Base-by-base conservation (phyloP, 306 rosid genomes). In the Quercus berberidifolia region DNA sequence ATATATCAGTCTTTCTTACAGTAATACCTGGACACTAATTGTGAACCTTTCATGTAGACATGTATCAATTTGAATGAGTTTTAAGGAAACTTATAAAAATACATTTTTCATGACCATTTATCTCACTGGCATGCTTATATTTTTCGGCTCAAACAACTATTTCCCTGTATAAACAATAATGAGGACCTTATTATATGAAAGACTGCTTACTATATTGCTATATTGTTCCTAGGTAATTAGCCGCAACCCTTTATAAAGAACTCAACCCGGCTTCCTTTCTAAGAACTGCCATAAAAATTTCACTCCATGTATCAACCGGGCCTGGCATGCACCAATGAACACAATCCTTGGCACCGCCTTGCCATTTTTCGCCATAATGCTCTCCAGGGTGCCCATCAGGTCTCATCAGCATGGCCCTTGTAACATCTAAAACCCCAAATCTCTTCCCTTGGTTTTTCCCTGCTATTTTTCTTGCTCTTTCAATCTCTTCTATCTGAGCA, bases 321-420 rank as follows among this genome's bases (percentile, higher is more conserved):
- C 98, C 99, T 1, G 99, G 99, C 90, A 95, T 72, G 75, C 99
- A 95, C 99, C 99, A 95, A 65, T 92, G 99, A 31, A 96, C 92
- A 70, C 99, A 92, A 74, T 95, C 99, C 84, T 82, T 95, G 21
- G 79, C 92, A 28, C 97, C 99, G 59, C 17, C 89, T 97, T 89
- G 92, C 99, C 98, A 95, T 62, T 86, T 74, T 51, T 92, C 90
- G 0, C 92, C 95, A 94, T 96, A 92, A 14, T 87, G 73, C 19
- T 69, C 83, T 1, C 94, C 94, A 9, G 99, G 99, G 74, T 95
- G 99, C 25, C 92, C 99, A 75, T 95, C 99, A 2, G 91, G 79
- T 69, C 99, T 90, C 97, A 95, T 89, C 79, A 89, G 17, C 97
- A 92, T 91, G 0, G 97, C 96, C 81, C 80, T 85, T 0, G 96